phyloP scores from a whole-genome alignment of 164 flowering plant genomes.

The Euptelea pleiosperma region DNA sequence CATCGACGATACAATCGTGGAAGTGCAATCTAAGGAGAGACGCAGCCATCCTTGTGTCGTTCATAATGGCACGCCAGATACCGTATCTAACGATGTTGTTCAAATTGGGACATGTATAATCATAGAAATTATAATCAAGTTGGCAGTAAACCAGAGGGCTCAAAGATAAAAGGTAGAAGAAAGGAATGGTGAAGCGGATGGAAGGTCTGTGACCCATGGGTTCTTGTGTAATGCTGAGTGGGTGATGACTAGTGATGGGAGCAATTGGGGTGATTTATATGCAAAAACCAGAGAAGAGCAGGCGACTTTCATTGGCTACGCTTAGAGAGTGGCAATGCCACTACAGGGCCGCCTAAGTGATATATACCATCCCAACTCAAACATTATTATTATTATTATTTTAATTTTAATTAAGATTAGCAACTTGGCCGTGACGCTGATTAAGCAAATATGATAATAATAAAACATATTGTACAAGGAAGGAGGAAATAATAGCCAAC shows the following conservation, averaged over 20 bases:
- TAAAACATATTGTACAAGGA: too few relatives aligned
- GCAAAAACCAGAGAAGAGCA: not conserved
- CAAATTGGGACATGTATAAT: constrained; percentile 51
- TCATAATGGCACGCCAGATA: constrained; percentile 51
- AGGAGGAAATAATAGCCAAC: too few relatives aligned
- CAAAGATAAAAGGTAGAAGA: constrained; percentile 12
- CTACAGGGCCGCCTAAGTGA: constrained; percentile 12
- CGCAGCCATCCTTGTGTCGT: constrained; percentile 74
- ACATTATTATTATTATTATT: too few relatives aligned
- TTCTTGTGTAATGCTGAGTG: not conserved
- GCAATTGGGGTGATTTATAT: constrained; percentile 16
- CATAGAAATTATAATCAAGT: constrained; percentile 52
- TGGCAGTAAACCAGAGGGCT: constrained; percentile 31
- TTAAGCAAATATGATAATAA: too few relatives aligned
- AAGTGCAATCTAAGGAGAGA: constrained; percentile 68
- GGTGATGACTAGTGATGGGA: not conserved
- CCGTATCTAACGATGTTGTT: constrained; percentile 43
- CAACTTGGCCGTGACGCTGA: too few relatives aligned
- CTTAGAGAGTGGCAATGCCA: constrained; percentile 38
- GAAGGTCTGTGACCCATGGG: not conserved
- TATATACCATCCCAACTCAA: not conserved
- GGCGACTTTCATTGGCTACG: not conserved
- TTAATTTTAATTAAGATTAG: too few relatives aligned
- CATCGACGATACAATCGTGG: constrained; percentile 78
- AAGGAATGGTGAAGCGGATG: constrained; percentile 15